phyloP scores from a whole-genome alignment of 2,329 filamentous ascomycete species.

The Ophiostoma piceae region DNA sequence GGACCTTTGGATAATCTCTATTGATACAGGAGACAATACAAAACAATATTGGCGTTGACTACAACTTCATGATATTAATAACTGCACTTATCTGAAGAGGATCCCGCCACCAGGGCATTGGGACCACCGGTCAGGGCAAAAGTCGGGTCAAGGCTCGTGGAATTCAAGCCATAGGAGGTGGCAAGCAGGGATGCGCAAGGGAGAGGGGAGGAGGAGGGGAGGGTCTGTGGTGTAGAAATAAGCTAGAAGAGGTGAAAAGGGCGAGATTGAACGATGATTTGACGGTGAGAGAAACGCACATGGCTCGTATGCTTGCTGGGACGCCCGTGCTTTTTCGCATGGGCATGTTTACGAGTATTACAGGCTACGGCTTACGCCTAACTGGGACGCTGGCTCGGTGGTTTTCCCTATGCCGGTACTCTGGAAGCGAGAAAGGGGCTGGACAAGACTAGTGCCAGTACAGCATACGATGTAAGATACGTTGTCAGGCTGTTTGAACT shows the following conservation, averaged over 20 bases:
- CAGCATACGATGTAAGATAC: background rate
- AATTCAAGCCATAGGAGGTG: background rate
- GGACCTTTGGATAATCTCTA: background rate
- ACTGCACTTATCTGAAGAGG: background rate
- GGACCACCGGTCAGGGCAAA: background rate
- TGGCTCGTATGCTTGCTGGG: background rate
- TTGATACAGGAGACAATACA: background rate
- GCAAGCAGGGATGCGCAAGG: background rate
- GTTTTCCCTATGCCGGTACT: constrained; percentile 15
- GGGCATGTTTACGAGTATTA: background rate
- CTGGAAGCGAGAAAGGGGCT: constrained; percentile 18
- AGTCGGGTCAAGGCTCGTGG: background rate
- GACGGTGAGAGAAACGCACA: background rate
- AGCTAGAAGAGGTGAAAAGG: background rate
- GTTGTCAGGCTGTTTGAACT: no score
- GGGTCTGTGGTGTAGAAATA: background rate
- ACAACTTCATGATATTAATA: background rate
- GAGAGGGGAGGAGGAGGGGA: background rate
- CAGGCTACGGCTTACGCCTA: background rate
- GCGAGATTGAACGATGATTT: background rate
- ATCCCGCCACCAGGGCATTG: constrained; percentile 7
- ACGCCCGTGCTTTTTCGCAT: background rate
- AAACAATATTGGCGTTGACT: background rate
- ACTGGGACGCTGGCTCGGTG: background rate
- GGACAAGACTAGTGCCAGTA: background rate